Evolutionary conservation across 2,329 filamentous ascomycete species (phyloP), one percentile per base, ranked within the genome.

Genomic region (Ophiocordyceps sinensis): DNA sequence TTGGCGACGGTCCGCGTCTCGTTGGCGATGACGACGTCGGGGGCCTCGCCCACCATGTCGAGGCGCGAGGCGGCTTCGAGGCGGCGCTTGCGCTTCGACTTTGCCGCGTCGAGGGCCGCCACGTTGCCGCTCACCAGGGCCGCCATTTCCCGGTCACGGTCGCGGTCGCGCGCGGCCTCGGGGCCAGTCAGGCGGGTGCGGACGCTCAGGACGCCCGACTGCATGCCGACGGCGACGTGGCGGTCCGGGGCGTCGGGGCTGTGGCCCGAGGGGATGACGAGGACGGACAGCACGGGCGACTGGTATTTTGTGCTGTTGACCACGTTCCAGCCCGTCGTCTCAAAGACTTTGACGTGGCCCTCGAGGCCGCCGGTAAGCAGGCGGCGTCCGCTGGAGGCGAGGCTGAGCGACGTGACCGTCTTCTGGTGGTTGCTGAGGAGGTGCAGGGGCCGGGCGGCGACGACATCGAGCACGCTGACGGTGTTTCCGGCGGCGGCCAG

Each of bases 271-370:
- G 63, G 55, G 47, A 95, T 77, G 36, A 94, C 82, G 44, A 74
- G 76, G 44, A 96, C 73, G 10, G 86, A 84, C 12, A 98, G 75
- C 43, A 98, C 83, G 1, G 91, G 91, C 2, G 86, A 84, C 5
- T 86, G 81, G 62, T 96, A 98, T 64, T 96, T 98, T 45, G 83
- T 78, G 40, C 85, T 89, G 32, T 85, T 82, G n/a, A 96, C 88
- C 8, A 96, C 85, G 56, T 95, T 94, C 91, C 91, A 98, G 39
- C 77, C 81, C 1, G 79, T 80, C 1, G 88, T 95, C 63, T 96
- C 89, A 53, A 94, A 96, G 32, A 98, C 78, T 65, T 98, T 98
- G 65, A 96, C 80, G 62, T 96, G 91, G 10, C 91, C 93, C 59
- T 98, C 91, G 37, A 98, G 71, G 17, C 82, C 87, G 61, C 87